Conservation (phyloP, 208 protist genomes). For the Leishmania martiniquensis region DNA sequence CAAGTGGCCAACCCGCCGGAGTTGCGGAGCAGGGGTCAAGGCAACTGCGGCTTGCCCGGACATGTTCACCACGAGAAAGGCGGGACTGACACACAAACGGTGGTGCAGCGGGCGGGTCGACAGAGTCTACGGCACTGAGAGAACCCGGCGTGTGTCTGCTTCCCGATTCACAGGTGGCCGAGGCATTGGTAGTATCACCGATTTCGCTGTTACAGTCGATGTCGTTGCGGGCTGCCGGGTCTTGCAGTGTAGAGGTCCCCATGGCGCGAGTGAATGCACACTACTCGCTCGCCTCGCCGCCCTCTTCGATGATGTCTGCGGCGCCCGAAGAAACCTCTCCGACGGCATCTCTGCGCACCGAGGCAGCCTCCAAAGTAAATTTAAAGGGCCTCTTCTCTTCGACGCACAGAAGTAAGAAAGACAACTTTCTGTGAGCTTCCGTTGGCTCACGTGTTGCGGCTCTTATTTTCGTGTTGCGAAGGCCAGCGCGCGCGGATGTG, state of each 20-base stretch:
- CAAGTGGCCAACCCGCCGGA: constrained; percentile 4
- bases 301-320: background rate
- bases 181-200: background rate
- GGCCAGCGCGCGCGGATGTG: background rate
- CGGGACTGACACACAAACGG: background rate
- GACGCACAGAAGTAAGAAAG: background rate
- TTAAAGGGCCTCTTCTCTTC: constrained; percentile 6
- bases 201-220: background rate
- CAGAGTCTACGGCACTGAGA: too few species aligned
- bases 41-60: background rate
- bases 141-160: background rate
- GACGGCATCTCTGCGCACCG: background rate
- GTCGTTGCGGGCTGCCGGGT: background rate
- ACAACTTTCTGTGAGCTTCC: background rate
- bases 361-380: background rate
- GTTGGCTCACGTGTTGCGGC: background rate
- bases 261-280: background rate
- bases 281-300: background rate
- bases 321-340: background rate
- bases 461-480: background rate
- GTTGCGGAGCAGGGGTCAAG: background rate
- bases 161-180: background rate
- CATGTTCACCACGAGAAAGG: background rate
- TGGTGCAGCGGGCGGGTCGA: background rate
- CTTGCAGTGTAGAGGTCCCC: background rate